Percentiles rank a stretch among this genome's conserved stretches.
phyloP scores from a whole-genome alignment of 495 filamentous ascomycete species.

The Staphylotrichum longicolle region DNA sequence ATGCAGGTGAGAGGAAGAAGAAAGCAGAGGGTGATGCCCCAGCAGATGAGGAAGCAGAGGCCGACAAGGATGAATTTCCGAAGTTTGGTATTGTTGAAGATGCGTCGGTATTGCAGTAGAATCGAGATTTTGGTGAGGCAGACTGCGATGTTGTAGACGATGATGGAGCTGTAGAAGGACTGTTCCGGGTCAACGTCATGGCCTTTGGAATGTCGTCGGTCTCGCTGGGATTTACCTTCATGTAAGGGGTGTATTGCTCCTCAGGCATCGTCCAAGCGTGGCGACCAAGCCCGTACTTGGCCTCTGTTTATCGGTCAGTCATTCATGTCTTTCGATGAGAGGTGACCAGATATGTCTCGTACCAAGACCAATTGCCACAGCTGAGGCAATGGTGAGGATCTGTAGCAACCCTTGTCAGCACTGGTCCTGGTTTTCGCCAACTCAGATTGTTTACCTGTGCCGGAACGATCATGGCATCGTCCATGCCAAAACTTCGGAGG shows the following conservation, averaged over 20 bases:
- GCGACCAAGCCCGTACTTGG: conserved; percentile 35
- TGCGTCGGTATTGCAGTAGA: conserved; percentile 39
- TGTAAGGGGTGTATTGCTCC: conserved; percentile 27
- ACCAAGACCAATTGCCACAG: conserved; percentile 29
- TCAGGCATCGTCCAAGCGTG: conserved; percentile 32
- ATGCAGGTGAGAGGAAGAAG: conserved; percentile 34
- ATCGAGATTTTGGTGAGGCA: conserved; percentile 37
- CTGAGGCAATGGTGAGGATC: conserved; percentile 24
- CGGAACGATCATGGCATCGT: conserved; percentile 22
- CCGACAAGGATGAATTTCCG: conserved; percentile 29
- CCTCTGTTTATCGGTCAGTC: conserved; percentile 12
- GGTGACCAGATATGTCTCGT: background rate
- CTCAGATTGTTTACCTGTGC: conserved; percentile 16
- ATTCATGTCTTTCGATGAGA: too few relatives aligned
- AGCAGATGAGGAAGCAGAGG: conserved; percentile 35
- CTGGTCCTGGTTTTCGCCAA: background rate
- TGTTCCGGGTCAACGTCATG: conserved; percentile 27
- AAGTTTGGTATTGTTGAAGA: conserved; percentile 35
- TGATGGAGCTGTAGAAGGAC: conserved; percentile 30
- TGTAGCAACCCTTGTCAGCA: background rate
- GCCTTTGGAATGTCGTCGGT: too few relatives aligned
- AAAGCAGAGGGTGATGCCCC: conserved; percentile 34
- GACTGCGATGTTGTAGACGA: conserved; percentile 37
- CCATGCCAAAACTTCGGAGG: conserved; percentile 18
- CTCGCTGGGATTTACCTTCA: conserved; percentile 18